Evolutionary conservation across 2,329 filamentous ascomycete species (phyloP).

Genomic region (Alternaria solani): DNA sequence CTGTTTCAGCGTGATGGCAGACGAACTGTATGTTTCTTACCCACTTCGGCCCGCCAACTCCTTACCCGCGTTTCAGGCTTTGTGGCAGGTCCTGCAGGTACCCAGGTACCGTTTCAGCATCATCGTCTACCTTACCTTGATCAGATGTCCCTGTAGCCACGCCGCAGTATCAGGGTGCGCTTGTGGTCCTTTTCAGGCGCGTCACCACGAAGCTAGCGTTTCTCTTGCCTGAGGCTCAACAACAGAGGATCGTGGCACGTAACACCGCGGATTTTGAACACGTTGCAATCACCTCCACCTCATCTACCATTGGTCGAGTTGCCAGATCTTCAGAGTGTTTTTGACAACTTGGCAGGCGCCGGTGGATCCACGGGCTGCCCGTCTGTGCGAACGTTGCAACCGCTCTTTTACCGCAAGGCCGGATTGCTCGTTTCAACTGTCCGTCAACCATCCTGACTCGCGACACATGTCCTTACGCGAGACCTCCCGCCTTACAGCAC

Average conservation of each 20-base stretch:
- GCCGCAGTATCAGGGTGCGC: not conserved
- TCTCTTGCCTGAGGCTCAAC: not conserved
- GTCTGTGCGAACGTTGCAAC: slow-evolving; percentile 34
- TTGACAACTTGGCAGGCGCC: not conserved
- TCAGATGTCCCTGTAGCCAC: not conserved
- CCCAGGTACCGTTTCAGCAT: slow-evolving; percentile 36
- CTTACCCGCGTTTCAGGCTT: slow-evolving; percentile 37
- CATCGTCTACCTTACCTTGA: slow-evolving; percentile 8
- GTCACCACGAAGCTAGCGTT: not conserved
- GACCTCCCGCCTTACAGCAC: slow-evolving; percentile 19
- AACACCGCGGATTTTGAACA: not conserved
- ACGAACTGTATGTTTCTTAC: slow-evolving; percentile 13
- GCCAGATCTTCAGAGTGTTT: not conserved
- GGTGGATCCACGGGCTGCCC: not conserved
- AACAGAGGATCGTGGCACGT: not conserved
- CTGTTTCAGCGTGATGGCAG: slow-evolving; percentile 30
- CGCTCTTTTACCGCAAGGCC: slow-evolving; percentile 4
- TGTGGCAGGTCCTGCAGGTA: slow-evolving; percentile 43
- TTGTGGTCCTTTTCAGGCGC: not conserved
- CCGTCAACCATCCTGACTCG: not conserved
- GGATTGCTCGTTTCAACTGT: slow-evolving; percentile 4
- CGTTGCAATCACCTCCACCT: not conserved
- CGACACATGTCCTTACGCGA: slow-evolving; percentile 7
- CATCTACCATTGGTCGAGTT: not conserved
- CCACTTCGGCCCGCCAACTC: slow-evolving; percentile 9